Percentiles rank a stretch among this genome's conserved stretches.
Evolutionary conservation across 805 yeast genomes (phyloP).

Genomic region (Metschnikowia shivogae): DNA sequence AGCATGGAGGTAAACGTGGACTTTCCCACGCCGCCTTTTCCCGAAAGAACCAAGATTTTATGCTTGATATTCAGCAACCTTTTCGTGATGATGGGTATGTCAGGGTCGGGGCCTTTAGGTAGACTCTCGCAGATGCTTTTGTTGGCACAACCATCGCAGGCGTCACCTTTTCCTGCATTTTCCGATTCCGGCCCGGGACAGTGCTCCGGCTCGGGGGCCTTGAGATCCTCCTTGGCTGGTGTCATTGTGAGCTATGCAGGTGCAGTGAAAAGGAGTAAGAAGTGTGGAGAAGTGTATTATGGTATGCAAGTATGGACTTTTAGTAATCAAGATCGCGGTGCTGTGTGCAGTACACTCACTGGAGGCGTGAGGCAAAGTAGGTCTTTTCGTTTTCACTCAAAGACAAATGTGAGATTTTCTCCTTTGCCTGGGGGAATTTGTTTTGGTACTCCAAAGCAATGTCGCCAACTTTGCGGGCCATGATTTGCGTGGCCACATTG

Average conservation of each 20-base stretch:
- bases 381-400: constrained; percentile 44
- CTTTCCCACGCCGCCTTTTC: constrained; percentile 96
- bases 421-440: constrained; percentile 21
- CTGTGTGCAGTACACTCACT: constrained; percentile 2
- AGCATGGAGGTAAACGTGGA: constrained; percentile 93
- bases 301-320: not conserved
- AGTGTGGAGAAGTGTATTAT: not conserved
- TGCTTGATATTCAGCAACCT: constrained; percentile 66
- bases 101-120: constrained; percentile 95
- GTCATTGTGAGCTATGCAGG: constrained; percentile 17
- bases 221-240: constrained; percentile 22
- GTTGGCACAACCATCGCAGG: constrained; percentile 94
- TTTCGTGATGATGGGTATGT: constrained; percentile 68
- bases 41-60: constrained; percentile 73
- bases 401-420: constrained; percentile 35
- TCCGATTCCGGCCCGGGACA: constrained; percentile 99
- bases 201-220: constrained; percentile 89
- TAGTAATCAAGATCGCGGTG: constrained; percentile 3
- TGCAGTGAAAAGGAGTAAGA: not conserved
- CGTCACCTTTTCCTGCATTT: constrained; percentile 87
- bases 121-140: constrained; percentile 83
- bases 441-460: constrained; percentile 26
- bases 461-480: constrained; percentile 47
- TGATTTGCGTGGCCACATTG: constrained; percentile 47
- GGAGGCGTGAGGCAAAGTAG: constrained; percentile 23